Evolutionary conservation across 2,329 filamentous ascomycete species (phyloP).

Genomic region (Xylariaceae sp.): DNA sequence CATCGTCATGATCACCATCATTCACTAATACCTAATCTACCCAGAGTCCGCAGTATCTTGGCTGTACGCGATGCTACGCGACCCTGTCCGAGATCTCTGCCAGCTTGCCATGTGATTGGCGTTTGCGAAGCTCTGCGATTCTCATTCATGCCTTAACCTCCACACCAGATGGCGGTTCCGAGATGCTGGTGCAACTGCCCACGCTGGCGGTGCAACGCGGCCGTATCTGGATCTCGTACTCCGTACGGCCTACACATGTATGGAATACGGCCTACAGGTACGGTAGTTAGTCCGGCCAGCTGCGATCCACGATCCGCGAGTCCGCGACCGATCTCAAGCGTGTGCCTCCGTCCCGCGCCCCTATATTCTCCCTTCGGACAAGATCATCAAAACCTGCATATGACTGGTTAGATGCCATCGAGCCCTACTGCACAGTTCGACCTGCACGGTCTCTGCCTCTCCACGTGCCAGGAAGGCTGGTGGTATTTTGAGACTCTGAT

Average conservation of each 20-base stretch:
- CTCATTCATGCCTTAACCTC: neutral
- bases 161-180: neutral
- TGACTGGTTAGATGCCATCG: slow-evolving; percentile 13
- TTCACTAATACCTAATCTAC: too few relatives aligned
- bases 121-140: neutral
- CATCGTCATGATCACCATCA: slow-evolving; percentile 2
- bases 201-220: slow-evolving; percentile 12
- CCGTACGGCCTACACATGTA: too few relatives aligned
- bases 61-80: slow-evolving; percentile 6
- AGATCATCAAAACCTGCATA: slow-evolving; percentile 11
- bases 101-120: slow-evolving; percentile 1
- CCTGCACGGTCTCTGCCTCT: neutral
- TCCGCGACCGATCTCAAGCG: too few relatives aligned
- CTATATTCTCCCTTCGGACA: slow-evolving; percentile 10
- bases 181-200: slow-evolving; percentile 9
- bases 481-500: neutral
- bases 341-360: slow-evolving; percentile 6
- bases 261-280: neutral
- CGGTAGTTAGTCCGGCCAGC: slow-evolving; percentile 13
- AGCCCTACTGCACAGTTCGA: slow-evolving; percentile 11
- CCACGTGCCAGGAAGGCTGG: neutral
- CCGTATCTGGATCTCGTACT: neutral
- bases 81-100: slow-evolving; percentile 4
- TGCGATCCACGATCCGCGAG: too few relatives aligned
- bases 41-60: neutral